These are phyloP conservation scores for Wolfiporia cocos DNA, from an alignment of 1,284 basidiomycete genomes.

Conservation along the genomic window DNA sequence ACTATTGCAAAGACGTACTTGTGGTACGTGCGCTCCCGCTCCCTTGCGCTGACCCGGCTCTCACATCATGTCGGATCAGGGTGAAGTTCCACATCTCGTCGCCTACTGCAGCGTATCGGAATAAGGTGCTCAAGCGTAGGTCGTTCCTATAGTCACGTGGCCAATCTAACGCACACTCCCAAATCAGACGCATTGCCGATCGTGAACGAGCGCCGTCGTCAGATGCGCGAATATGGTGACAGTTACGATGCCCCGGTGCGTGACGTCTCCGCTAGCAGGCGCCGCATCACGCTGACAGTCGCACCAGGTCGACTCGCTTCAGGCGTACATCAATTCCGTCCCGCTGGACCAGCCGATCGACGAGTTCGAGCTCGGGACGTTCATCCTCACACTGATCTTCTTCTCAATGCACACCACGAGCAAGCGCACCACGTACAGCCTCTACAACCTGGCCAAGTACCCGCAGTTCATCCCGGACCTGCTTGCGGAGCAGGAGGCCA, in stretches of 20 bases:
- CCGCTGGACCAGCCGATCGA: conserved; percentile 2
- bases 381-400: conserved; percentile 2
- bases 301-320: background rate
- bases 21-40: background rate
- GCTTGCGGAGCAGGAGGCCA: background rate
- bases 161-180: too few relatives aligned
- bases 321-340: background rate
- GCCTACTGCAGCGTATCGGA: background rate
- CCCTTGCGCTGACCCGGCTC: background rate
- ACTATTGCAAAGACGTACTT: background rate
- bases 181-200: background rate
- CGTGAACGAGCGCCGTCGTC: background rate
- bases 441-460: conserved; percentile 5
- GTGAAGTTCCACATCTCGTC: conserved; percentile 1
- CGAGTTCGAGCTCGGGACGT: conserved; percentile 1
- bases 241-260: conserved; percentile 1
- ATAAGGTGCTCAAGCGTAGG: background rate
- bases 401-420: conserved; percentile 4
- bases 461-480: background rate
- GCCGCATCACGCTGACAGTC: background rate
- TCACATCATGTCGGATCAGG: background rate
- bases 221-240: background rate
- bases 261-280: background rate
- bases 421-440: background rate
- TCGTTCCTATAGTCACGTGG: too few relatives aligned